Percentiles rank a stretch among this genome's conserved stretches.
Evolutionary conservation across 2,329 filamentous ascomycete species (phyloP).

Genomic region (Zymoseptoria ardabiliae): DNA sequence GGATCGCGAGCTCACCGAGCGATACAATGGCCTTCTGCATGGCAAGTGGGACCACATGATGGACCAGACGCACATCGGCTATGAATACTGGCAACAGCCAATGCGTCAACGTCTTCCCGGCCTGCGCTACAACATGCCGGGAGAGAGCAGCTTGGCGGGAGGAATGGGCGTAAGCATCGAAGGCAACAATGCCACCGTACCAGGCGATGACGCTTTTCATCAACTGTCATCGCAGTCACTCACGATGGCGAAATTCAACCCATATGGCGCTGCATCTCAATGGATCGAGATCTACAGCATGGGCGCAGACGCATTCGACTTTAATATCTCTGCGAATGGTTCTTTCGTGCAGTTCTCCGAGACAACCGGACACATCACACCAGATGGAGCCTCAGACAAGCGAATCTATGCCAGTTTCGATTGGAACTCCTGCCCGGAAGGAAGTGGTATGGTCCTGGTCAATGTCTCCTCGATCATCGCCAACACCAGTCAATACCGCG

Average conservation of each 20-base stretch:
- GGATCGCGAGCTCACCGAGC: constrained; percentile 49
- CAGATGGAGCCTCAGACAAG: constrained; percentile 41
- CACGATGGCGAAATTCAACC: constrained; percentile 50
- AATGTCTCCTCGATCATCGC: constrained; percentile 48
- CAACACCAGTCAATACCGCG: constrained; percentile 1
- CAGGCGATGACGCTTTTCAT: constrained; percentile 60
- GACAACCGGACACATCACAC: constrained; percentile 43
- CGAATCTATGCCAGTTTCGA: constrained; percentile 51
- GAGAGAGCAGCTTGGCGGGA: constrained; percentile 53
- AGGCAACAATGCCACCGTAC: constrained; percentile 58
- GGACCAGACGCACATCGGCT: constrained; percentile 45
- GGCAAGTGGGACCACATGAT: constrained; percentile 53
- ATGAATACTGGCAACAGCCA: constrained; percentile 58
- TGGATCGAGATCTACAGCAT: constrained; percentile 60
- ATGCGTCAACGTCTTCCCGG: constrained; percentile 62
- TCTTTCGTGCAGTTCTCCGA: constrained; percentile 48
- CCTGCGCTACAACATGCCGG: constrained; percentile 52
- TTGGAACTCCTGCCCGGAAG: constrained; percentile 43
- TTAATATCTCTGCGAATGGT: constrained; percentile 41
- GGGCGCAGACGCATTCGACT: constrained; percentile 48
- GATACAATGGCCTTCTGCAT: constrained; percentile 51
- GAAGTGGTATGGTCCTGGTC: constrained; percentile 36
- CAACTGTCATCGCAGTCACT: constrained; percentile 46
- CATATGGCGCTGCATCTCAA: constrained; percentile 47
- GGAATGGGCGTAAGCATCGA: constrained; percentile 58